These are phyloP conservation scores for Cotoneaster glaucophyllus DNA, from an alignment of 306 rosid species.

Conservation along the genomic window DNA sequence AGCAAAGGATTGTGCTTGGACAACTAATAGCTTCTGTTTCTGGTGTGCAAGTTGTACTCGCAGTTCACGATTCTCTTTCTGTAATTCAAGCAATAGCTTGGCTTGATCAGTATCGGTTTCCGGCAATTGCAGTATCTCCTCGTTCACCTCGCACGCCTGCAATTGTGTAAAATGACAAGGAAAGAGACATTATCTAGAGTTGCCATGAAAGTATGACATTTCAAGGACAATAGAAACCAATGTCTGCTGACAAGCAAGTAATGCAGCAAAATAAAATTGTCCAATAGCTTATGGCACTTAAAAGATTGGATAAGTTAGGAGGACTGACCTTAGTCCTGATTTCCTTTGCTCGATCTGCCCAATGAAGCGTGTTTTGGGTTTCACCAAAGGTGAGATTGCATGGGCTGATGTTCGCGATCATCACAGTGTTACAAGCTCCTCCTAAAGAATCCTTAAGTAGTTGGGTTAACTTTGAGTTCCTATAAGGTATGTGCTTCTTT, in stretches of 20 bases:
- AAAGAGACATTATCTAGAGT: background rate
- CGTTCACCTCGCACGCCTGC: conserved; percentile 61
- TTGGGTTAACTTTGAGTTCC: conserved; percentile 92
- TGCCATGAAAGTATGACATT: background rate
- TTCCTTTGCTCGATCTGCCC: conserved; percentile 99
- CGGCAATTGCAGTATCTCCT: conserved; percentile 40
- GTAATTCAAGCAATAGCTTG: conserved; percentile 68
- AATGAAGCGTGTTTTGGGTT: conserved; percentile 91
- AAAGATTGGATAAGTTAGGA: background rate
- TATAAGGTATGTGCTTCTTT: conserved; percentile 87
- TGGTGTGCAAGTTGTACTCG: conserved; percentile 70
- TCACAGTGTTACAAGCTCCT: conserved; percentile 86
- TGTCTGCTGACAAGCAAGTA: background rate
- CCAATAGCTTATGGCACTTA: background rate
- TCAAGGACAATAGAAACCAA: background rate
- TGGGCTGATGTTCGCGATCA: conserved; percentile 97
- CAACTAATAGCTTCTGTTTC: conserved; percentile 64
- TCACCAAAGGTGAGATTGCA: conserved; percentile 84
- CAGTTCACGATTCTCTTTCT: conserved; percentile 80
- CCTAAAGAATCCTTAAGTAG: conserved; percentile 96
- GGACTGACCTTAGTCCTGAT: conserved; percentile 70
- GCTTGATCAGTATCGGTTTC: conserved; percentile 74
- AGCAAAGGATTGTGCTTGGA: conserved; percentile 69
- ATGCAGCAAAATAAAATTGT: too few species aligned
- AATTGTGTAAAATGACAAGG: background rate